Conservation (phyloP, 1,284 basidiomycete genomes). For the Boletus holoroseus region DNA sequence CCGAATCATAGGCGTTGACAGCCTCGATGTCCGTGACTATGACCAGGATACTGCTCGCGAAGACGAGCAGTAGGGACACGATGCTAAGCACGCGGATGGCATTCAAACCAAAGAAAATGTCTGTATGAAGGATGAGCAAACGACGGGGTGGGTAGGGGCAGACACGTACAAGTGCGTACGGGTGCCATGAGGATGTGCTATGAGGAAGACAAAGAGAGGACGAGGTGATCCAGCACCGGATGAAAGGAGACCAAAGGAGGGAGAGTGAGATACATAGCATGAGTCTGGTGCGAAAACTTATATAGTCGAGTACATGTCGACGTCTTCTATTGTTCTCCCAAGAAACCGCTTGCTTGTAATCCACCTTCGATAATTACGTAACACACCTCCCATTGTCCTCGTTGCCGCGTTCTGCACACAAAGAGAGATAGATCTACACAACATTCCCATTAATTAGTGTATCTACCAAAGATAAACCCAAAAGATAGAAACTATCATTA, state of each 20-base stretch:
- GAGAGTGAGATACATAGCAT: slow-evolving; percentile 8
- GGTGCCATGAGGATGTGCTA: slow-evolving; percentile 31
- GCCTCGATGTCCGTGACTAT: slow-evolving; percentile 77
- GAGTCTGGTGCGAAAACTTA: slow-evolving; percentile 8
- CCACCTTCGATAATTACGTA: slow-evolving; percentile 14
- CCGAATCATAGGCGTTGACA: slow-evolving; percentile 57
- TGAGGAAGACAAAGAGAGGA: slow-evolving; percentile 8
- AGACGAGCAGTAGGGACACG: slow-evolving; percentile 70
- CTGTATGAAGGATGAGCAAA: slow-evolving; percentile 34
- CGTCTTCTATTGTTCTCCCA: slow-evolving; percentile 30
- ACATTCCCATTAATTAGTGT: slow-evolving; percentile 6
- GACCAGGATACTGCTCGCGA: slow-evolving; percentile 76
- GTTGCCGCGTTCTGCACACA: slow-evolving; percentile 10
- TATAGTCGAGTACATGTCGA: slow-evolving; percentile 20
- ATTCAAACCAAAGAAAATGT: slow-evolving; percentile 77
- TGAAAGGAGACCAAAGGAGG: slow-evolving; percentile 8
- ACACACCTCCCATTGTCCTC: slow-evolving; percentile 25
- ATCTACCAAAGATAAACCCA: slow-evolving; percentile 7
- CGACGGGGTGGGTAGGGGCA: background rate
- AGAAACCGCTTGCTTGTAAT: slow-evolving; percentile 1
- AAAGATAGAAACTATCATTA: background rate
- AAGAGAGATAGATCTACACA: background rate
- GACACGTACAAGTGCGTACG: slow-evolving; percentile 37
- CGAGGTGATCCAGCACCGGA: slow-evolving; percentile 32
- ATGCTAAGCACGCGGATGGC: slow-evolving; percentile 73